Evolutionary conservation across 2,329 filamentous ascomycete species (phyloP).

Genomic region (Fusarium sp.): DNA sequence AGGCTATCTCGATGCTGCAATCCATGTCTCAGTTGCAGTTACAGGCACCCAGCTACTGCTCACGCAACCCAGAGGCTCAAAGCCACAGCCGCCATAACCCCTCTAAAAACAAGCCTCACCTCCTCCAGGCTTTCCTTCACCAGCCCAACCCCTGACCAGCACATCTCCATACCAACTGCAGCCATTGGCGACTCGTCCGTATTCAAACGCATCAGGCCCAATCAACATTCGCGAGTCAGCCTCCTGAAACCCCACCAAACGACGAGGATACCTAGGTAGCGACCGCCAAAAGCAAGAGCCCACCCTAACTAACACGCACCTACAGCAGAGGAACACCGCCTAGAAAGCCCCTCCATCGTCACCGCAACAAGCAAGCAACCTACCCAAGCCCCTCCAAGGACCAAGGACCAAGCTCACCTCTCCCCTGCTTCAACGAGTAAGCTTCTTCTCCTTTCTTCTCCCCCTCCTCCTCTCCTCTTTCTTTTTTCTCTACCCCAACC

Average conservation of each 20-base stretch:
- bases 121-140: constrained; percentile 7
- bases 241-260: constrained; percentile 13
- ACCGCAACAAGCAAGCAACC: constrained; percentile 43
- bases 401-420: constrained; percentile 39
- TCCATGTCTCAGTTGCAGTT: neutral
- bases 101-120: constrained; percentile 32
- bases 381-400: constrained; percentile 37
- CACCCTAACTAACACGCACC: neutral
- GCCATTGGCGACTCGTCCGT: constrained; percentile 21
- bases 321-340: constrained; percentile 34
- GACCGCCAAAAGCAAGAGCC: constrained; percentile 16
- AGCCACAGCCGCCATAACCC: constrained; percentile 22
- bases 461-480: constrained; percentile 14
- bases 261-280: neutral
- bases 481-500: neutral
- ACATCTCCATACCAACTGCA: constrained; percentile 21
- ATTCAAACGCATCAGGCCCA: constrained; percentile 11
- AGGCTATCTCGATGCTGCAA: neutral
- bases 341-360: constrained; percentile 50
- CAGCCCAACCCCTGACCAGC: constrained; percentile 29
- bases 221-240: neutral
- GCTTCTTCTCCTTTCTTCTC: constrained; percentile 29
- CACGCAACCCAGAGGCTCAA: constrained; percentile 11
- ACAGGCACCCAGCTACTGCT: neutral
- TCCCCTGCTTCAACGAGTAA: constrained; percentile 37